A percentile compares a stretch with the other conserved stretches of the same genome.
Evolutionary conservation across 805 yeast species (phyloP).

Genomic region (Huiozyma sinensis): DNA sequence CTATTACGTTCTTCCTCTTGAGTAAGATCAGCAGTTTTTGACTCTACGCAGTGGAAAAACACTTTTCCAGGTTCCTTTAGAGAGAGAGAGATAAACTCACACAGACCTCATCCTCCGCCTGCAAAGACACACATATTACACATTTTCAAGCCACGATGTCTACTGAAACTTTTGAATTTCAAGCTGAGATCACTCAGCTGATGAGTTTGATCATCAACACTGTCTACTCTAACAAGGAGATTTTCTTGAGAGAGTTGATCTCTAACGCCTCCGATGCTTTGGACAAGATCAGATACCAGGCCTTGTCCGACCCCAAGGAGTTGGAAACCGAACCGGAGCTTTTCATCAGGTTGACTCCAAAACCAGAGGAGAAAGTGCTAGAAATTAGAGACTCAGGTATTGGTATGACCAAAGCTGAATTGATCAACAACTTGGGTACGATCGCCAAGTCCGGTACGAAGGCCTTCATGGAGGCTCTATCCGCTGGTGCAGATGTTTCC

Average conservation of each 20-base stretch:
- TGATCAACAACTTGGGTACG: conserved; percentile 98
- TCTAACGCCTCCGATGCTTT: conserved; percentile 99
- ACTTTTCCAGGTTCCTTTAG: no score
- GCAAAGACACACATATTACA: no score
- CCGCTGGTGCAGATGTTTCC: conserved; percentile 99
- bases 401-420: conserved; percentile 99
- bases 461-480: conserved; percentile 98
- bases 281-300: conserved; percentile 96
- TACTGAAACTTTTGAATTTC: conserved; percentile 86
- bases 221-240: conserved; percentile 98
- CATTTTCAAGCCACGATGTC: conserved; percentile 30
- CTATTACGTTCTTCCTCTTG: no score
- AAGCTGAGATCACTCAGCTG: conserved; percentile 99
- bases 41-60: no score
- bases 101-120: no score
- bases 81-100: no score
- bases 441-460: conserved; percentile 99
- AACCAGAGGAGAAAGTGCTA: conserved; percentile 84
- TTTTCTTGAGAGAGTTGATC: conserved; percentile 96
- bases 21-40: no score
- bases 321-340: conserved; percentile 93
- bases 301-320: conserved; percentile 82
- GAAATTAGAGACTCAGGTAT: conserved; percentile 99
- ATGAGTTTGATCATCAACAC: conserved; percentile 99
- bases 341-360: conserved; percentile 95